A percentile compares a stretch with the other conserved stretches of the same genome.
phyloP scores from a whole-genome alignment of 2,329 filamentous ascomycete species.

The Sclerotinia borealis region DNA sequence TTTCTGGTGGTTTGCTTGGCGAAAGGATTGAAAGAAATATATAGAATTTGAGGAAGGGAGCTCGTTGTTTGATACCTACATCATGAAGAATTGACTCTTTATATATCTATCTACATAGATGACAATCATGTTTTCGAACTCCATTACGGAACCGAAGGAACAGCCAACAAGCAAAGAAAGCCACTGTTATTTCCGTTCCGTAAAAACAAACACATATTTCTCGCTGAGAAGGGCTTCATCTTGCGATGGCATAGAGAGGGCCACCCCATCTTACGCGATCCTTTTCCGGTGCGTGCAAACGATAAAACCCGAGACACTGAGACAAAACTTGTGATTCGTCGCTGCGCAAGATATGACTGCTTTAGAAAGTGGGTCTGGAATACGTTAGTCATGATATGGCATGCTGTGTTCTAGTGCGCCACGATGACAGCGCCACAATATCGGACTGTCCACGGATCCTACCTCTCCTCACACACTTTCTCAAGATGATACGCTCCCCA shows the following conservation, averaged over 20 bases:
- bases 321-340: not conserved
- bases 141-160: not conserved
- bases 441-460: not conserved
- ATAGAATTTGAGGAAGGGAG: not conserved
- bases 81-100: not conserved
- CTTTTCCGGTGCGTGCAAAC: not conserved
- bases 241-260: not conserved
- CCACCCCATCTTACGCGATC: not conserved
- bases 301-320: not conserved
- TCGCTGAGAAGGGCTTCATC: not conserved
- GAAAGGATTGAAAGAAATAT: not conserved
- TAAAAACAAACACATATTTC: too few relatives aligned
- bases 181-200: not conserved
- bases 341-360: slow-evolving; percentile 7
- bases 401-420: not conserved
- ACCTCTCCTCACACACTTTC: too few relatives aligned
- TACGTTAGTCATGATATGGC: not conserved
- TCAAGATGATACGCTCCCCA: too few relatives aligned
- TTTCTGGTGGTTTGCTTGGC: not conserved
- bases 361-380: not conserved
- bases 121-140: not conserved
- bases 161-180: not conserved
- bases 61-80: not conserved
- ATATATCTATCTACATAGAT: not conserved
- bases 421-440: not conserved